These are phyloP conservation scores for Hymenoscyphus salicellus DNA, from an alignment of 2,329 filamentous ascomycete species.

Conservation along the genomic window DNA sequence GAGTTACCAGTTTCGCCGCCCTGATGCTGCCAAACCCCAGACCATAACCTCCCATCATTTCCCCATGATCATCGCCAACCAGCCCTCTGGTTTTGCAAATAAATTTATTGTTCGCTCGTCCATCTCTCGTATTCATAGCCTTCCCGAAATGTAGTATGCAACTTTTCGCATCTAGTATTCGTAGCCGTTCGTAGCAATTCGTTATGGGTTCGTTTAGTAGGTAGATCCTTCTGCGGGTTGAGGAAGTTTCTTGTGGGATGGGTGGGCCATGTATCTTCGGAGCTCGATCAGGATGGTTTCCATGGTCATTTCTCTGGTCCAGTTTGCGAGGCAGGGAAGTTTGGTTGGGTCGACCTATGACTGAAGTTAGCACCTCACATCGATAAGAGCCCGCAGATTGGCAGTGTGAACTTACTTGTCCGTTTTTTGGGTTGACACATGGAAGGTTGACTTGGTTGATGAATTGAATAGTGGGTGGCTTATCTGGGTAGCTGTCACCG, in stretches of 20 bases:
- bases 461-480: constrained; percentile 86
- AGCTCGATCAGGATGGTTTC: constrained; percentile 88
- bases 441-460: constrained; percentile 95
- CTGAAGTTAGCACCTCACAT: neutral
- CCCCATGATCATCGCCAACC: neutral
- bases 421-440: constrained; percentile 78
- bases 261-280: constrained; percentile 87
- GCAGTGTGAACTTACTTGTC: constrained; percentile 53
- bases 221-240: constrained; percentile 85
- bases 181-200: neutral
- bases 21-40: constrained; percentile 34
- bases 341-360: constrained; percentile 74
- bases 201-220: constrained; percentile 38
- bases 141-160: neutral
- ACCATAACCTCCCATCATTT: neutral
- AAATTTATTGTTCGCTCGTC: neutral
- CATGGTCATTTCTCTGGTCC: constrained; percentile 93
- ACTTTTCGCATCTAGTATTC: neutral
- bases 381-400: neutral
- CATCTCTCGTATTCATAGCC: neutral
- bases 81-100: neutral
- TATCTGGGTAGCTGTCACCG: constrained; percentile 82
- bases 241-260: constrained; percentile 88
- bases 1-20: constrained; percentile 32
- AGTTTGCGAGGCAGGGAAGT: constrained; percentile 80